Base-by-base conservation (phyloP, 768 basidiomycete genomes). In the Sporobolomyces roseus region DNA sequence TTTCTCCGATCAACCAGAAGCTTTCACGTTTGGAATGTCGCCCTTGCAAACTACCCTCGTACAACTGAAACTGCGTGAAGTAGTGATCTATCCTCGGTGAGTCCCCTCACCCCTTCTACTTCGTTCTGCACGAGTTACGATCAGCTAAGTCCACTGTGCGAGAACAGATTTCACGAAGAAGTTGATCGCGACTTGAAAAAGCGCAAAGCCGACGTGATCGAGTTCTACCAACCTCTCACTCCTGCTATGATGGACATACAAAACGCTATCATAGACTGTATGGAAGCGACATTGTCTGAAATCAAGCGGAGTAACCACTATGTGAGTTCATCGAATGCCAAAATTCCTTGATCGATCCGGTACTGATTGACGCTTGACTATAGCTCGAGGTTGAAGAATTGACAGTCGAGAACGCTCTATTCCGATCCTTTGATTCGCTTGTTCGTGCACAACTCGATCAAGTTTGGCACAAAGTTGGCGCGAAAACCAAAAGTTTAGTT, bases 401-500 rank as follows among this genome's bases (percentile, higher is more conserved):
- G 66, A 92, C 85, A 30, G 84, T 98, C 53, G 90, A 96, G 75
- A 93, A 89, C 74, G 91, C 93, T 0, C 93, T 97, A 74, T 98
- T 97, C 78, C 86, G 86, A 38, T 91, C 89, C 1, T 99, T 98
- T 75, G 93, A 97, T 75, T 80, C 84, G 25, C 83, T 94, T 56
- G 92, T 97, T 3, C 85, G 93, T 4, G 84, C 85, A 36, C 91
- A 93, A 75, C 84, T 98, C 12, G 91, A 96, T 78, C 84, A 92
- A 0, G 88, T 96, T 10, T 98, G 96, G 94, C 93, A 98, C 78
- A 91, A 92, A 79, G 93, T 94, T 32, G 92, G 92, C 0, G 87
- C 90, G 1, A 88, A 85, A 68, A 98, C 93, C 7, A 92, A 90
- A 74, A 90, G 93, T 68, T 85, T 98, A 16, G 91, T 97, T 13